Base-by-base conservation (phyloP, 2,329 filamentous ascomycete species). In the Exserohilum rostratum region DNA sequence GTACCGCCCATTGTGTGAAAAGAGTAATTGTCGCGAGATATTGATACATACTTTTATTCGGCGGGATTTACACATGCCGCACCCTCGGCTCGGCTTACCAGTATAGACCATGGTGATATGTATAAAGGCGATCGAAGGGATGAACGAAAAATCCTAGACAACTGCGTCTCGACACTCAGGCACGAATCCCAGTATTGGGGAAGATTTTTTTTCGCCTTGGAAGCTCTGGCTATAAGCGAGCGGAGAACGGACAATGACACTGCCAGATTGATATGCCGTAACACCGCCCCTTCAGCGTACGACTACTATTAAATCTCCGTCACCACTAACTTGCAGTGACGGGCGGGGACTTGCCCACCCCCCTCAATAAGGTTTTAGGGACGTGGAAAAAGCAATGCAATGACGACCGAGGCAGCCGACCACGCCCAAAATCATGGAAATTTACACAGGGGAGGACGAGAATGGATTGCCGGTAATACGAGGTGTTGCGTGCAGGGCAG, bases 21-120 rank as follows among this genome's bases (percentile, higher is more conserved):
- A 35, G 37, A 50, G 37, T n/a, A 48, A 50, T 45, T 42, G 31
- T 48, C 42, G 40, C 40, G 39, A 50, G 34, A 31, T 39, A 34
- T 25, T 11, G 25, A 31, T 27, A 66, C 80, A 59, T 80, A 89
- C 88, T 83, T 90, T 90, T 70, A 91, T 90, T 64, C 88, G 82
- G 61, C 88, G 82, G 31, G 83, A 88, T 70, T 88, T 84, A 72
- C 88, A 91, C 84, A 88, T 90, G 77, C 89, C 87, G 67, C 88
- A 91, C 65, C 87, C 88, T 45, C 73, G 69, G 56, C 70, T 75
- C 33, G 76, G 76, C 59, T 77, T 77, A 31, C 75, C 75, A 15
- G 73, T 76, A 42, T 76, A 77, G 27, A 76, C 74, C 74, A 77
- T 77, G 12, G 45, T 65, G 58, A 49, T 46, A 55, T 45, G 50